Evolutionary conservation across 345 rosid genomes (phyloP).

Genomic region (Leavenworthia alabamica): DNA sequence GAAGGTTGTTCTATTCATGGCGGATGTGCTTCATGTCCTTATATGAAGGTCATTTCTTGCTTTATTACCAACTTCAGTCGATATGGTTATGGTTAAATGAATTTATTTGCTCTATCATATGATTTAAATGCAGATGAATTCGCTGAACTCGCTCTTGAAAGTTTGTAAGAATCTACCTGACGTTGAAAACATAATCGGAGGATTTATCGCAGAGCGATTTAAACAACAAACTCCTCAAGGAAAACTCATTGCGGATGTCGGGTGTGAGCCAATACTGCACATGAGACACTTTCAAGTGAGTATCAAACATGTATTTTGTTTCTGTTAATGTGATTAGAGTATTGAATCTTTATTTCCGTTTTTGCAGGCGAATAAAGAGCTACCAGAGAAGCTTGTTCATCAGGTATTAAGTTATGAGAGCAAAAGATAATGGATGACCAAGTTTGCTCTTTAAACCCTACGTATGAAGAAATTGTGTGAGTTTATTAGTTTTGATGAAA

Average conservation of each 20-base stretch:
- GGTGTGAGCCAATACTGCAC: slow-evolving; percentile 93
- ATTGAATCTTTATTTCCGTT: background rate
- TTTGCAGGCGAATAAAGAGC: slow-evolving; percentile 61
- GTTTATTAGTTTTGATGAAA: slow-evolving; percentile 1
- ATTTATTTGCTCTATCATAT: background rate
- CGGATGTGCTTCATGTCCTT: slow-evolving; percentile 97
- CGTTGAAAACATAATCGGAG: slow-evolving; percentile 31
- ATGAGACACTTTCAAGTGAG: slow-evolving; percentile 95
- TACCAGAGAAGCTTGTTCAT: slow-evolving; percentile 56
- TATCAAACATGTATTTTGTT: background rate
- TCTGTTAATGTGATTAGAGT: background rate
- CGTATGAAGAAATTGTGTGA: slow-evolving; percentile 1
- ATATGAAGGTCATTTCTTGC: slow-evolving; percentile 68
- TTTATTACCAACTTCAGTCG: background rate
- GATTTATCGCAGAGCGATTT: slow-evolving; percentile 64
- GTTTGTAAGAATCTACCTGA: slow-evolving; percentile 75
- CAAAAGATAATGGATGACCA: slow-evolving; percentile 12
- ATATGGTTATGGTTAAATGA: background rate
- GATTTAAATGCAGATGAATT: slow-evolving; percentile 79
- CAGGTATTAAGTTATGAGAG: slow-evolving; percentile 39
- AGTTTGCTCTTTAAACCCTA: background rate
- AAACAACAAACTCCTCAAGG: slow-evolving; percentile 60
- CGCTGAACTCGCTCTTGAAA: slow-evolving; percentile 65
- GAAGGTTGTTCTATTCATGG: slow-evolving; percentile 96
- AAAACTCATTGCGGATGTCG: slow-evolving; percentile 90